Base-by-base conservation (phyloP, 805 yeast genomes). In the Saccharomyces eubayanus region DNA sequence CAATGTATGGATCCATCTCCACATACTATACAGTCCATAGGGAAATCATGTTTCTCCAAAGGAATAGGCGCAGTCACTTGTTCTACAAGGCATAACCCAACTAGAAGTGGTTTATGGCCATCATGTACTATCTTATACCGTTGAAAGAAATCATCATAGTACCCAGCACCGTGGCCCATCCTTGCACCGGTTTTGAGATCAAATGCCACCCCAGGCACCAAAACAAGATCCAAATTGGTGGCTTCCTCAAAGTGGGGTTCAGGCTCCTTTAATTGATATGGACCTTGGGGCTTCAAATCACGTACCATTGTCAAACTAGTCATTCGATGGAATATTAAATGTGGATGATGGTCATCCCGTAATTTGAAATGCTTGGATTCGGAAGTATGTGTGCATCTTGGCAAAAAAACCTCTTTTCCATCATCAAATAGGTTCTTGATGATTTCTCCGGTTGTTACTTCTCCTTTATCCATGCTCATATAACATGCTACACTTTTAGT, bases 121-220 rank as follows among this genome's bases (percentile, higher is more conserved):
- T 61, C 57, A 27, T 58, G 53, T 28, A 59, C 53, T 9, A 57
- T 27, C 30, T 50, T 51, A 59, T 82, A 82, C 50, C 85, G 70
- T 48, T 75, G 71, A 46, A 87, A 76, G 61, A 75, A 87, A 61
- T 85, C 89, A 66, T 92, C 99, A 67, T 94, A 92, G 67, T 81
- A 90, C 0, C 97, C 99, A 5, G 84, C 92, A 1, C 99, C 99
- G 66, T 89, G 96, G 1, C 99, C 99, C 51, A 92, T 66, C 52
- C 99, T 67, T 11, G 73, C 67, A 24, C 82, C 72, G 5, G 59
- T 56, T 27, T 59, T 50, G 5, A 65, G 61, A 11, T 64, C 58
- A 67, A 88, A 91, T 0, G 88, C 96, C 1, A 92, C 84, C 0
- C 96, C 97, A 0, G 98, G 98, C 0, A 92, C 75, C 6, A 92